Percentiles rank a stretch among this genome's conserved stretches.
phyloP scores from a whole-genome alignment of 179 eudicot genomes.

The Dionaea muscipula region DNA sequence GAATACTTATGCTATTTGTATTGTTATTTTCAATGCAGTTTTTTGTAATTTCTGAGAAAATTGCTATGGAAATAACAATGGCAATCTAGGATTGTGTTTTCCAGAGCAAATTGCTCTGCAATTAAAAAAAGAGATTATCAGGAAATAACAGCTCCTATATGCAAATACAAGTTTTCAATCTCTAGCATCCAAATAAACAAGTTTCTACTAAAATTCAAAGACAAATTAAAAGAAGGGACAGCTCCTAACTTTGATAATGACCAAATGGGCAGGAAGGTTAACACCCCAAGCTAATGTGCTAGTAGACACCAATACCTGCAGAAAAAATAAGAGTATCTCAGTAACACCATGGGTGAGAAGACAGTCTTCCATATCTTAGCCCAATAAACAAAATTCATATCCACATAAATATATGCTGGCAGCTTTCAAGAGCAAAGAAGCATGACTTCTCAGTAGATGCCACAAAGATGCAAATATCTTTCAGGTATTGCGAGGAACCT shows the following conservation, averaged over 20 bases:
- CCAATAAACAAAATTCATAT: neutral
- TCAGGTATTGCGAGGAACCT: conserved; percentile 23
- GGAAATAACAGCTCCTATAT: too few relatives aligned
- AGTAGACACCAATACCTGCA: conserved; percentile 88
- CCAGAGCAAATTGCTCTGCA: too few relatives aligned
- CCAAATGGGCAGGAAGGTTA: conserved; percentile 98
- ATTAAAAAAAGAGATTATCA: too few relatives aligned
- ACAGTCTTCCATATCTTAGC: neutral
- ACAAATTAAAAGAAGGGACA: neutral
- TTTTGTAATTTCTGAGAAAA: too few relatives aligned
- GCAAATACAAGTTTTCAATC: neutral
- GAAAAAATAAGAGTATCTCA: neutral
- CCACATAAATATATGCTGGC: neutral
- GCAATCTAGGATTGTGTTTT: too few relatives aligned
- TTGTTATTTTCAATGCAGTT: too few relatives aligned
- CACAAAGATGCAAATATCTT: neutral
- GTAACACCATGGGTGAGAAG: neutral
- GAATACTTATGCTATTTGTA: too few relatives aligned
- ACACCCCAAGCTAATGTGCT: conserved; percentile 99
- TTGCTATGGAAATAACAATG: too few relatives aligned
- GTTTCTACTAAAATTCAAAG: neutral
- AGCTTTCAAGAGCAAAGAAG: too few relatives aligned
- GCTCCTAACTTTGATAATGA: conserved; percentile 72
- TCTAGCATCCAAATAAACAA: conserved; percentile 1
- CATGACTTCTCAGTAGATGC: too few relatives aligned